Conservation (phyloP, 129 eudicot genomes). For the Silybum marianum region DNA sequence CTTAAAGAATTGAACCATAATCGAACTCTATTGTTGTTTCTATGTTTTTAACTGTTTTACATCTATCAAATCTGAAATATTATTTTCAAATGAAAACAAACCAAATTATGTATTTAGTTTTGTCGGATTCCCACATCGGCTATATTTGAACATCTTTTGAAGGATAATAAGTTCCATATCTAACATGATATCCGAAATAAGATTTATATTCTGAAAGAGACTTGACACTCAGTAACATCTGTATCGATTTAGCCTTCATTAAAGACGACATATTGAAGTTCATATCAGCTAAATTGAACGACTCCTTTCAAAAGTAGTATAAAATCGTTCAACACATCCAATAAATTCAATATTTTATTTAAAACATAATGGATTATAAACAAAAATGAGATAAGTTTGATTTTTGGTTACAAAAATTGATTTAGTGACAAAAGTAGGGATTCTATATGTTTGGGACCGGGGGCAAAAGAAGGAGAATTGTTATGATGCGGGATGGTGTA, state of each 20-base stretch:
- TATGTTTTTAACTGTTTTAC: too few species aligned
- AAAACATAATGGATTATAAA: too few species aligned
- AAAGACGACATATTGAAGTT: neutral
- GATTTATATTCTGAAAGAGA: neutral
- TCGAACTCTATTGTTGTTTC: neutral
- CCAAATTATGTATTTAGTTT: neutral
- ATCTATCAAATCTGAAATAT: neutral
- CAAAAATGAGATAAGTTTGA: too few species aligned
- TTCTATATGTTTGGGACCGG: constrained; percentile 32
- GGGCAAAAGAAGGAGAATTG: constrained; percentile 16
- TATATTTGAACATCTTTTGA: neutral
- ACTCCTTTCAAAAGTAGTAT: neutral
- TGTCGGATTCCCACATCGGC: neutral
- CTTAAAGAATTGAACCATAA: neutral
- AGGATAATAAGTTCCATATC: neutral
- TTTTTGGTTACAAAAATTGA: neutral
- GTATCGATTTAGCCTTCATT: neutral
- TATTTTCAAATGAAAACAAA: neutral
- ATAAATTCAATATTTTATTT: too few species aligned
- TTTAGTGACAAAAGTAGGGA: neutral
- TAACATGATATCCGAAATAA: too few species aligned
- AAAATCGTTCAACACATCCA: too few species aligned
- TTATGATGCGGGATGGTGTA: constrained; percentile 27
- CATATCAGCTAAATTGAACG: neutral
- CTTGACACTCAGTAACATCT: neutral